Conservation (phyloP, 352 stramenopile genomes). For the Globisporangium nagaii region DNA sequence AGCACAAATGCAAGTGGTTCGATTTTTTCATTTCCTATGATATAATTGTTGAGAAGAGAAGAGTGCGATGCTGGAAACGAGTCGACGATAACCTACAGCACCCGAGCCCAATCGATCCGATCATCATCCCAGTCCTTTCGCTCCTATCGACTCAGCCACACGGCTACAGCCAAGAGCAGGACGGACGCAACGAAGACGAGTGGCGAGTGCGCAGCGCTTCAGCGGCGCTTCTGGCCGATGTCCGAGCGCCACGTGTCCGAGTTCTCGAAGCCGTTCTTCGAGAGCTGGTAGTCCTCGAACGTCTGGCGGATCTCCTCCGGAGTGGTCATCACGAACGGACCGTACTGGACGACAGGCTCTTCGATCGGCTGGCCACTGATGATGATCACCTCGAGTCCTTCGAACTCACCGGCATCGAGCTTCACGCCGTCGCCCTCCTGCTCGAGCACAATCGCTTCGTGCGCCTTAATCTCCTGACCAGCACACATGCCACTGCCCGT, state of each 20-base stretch:
- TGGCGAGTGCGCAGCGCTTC: background rate
- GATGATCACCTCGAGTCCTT: conserved; percentile 46
- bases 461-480: conserved; percentile 7
- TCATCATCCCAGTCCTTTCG: no score
- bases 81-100: no score
- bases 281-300: conserved; percentile 37
- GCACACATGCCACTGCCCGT: conserved; percentile 1
- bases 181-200: background rate
- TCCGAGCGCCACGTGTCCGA: conserved; percentile 39
- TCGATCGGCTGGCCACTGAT: conserved; percentile 47
- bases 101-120: no score
- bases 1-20: no score
- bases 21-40: background rate
- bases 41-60: background rate
- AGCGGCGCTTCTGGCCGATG: conserved; percentile 27
- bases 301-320: conserved; percentile 45
- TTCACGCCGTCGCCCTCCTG: conserved; percentile 17
- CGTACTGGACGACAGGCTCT: conserved; percentile 58
- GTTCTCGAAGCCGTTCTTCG: conserved; percentile 68
- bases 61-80: no score
- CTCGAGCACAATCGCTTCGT: conserved; percentile 20
- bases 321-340: conserved; percentile 75
- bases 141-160: no score
- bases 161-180: no score
- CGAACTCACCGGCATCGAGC: conserved; percentile 7